These are phyloP conservation scores for Pseudoturritis turrita DNA, from an alignment of 345 rosid genomes.

Conservation along the genomic window DNA sequence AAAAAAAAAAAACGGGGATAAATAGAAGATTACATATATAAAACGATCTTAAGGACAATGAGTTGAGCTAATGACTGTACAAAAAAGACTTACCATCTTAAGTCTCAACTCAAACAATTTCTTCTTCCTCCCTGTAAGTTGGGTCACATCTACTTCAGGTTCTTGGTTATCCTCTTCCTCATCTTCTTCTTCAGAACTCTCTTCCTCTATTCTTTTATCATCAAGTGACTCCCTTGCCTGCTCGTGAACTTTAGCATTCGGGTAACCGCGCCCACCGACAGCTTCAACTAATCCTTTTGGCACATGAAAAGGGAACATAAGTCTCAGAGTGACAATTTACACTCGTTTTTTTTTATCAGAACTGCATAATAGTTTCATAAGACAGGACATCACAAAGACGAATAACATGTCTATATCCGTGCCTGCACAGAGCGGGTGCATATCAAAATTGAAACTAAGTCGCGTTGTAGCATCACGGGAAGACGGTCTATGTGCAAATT, in stretches of 20 bases:
- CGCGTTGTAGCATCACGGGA: background rate
- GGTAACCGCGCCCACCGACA: constrained; percentile 20
- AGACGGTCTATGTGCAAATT: background rate
- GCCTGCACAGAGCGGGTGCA: background rate
- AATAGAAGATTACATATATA: background rate
- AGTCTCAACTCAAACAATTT: constrained; percentile 71
- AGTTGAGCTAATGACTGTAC: background rate
- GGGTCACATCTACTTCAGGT: constrained; percentile 46
- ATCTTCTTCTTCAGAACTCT: constrained; percentile 43
- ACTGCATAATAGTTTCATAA: background rate
- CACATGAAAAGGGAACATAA: background rate
- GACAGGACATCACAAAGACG: background rate
- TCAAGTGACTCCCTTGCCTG: constrained; percentile 32
- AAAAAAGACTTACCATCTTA: constrained; percentile 60
- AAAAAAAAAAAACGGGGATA: background rate
- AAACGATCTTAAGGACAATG: background rate
- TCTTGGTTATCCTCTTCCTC: constrained; percentile 41
- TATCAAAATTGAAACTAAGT: background rate
- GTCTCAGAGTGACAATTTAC: background rate
- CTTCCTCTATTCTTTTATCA: constrained; percentile 38
- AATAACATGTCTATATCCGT: background rate
- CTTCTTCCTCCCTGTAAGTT: constrained; percentile 86
- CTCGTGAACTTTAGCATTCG: constrained; percentile 20
- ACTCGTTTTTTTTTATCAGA: background rate
- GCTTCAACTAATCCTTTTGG: constrained; percentile 40